Conservation (phyloP, 2,329 filamentous ascomycete genomes). For the Rhynchosporium graminicola region DNA sequence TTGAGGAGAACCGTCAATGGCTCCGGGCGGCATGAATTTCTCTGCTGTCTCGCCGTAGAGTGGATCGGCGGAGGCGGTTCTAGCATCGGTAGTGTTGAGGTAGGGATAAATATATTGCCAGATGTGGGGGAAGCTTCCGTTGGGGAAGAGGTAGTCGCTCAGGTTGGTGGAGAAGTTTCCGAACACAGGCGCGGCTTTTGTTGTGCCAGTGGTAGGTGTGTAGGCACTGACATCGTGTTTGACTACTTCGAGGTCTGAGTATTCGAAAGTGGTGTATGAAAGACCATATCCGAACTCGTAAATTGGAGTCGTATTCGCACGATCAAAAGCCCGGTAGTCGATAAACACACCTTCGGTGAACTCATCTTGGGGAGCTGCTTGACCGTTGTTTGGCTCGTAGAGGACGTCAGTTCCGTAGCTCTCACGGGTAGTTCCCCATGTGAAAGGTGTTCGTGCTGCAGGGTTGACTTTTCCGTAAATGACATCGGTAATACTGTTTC, state of each 20-base stretch:
- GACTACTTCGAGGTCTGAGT: constrained; percentile 62
- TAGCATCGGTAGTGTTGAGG: constrained; percentile 49
- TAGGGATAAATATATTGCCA: constrained; percentile 57
- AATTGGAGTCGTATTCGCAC: constrained; percentile 60
- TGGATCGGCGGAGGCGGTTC: constrained; percentile 52
- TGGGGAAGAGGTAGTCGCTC: constrained; percentile 69
- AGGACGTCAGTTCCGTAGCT: constrained; percentile 47
- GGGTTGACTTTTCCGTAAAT: constrained; percentile 81
- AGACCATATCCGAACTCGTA: constrained; percentile 83
- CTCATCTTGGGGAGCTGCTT: constrained; percentile 66
- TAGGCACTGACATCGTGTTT: constrained; percentile 30
- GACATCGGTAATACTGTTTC: constrained; percentile 77
- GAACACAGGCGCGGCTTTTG: constrained; percentile 62
- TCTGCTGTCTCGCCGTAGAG: constrained; percentile 35
- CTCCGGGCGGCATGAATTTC: constrained; percentile 46
- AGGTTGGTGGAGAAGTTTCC: constrained; percentile 63
- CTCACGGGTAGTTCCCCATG: constrained; percentile 65
- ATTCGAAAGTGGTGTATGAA: constrained; percentile 77
- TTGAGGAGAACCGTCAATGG: constrained; percentile 49
- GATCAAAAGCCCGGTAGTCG: constrained; percentile 78
- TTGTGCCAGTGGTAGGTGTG: constrained; percentile 60
- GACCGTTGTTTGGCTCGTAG: constrained; percentile 65
- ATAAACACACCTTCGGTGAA: constrained; percentile 81
- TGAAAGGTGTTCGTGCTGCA: constrained; percentile 76
- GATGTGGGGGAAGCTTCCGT: constrained; percentile 50